A percentile compares a stretch with the other conserved stretches of the same genome.
phyloP scores from a whole-genome alignment of 352 stramenopile species.

The Pythium oligandrum region DNA sequence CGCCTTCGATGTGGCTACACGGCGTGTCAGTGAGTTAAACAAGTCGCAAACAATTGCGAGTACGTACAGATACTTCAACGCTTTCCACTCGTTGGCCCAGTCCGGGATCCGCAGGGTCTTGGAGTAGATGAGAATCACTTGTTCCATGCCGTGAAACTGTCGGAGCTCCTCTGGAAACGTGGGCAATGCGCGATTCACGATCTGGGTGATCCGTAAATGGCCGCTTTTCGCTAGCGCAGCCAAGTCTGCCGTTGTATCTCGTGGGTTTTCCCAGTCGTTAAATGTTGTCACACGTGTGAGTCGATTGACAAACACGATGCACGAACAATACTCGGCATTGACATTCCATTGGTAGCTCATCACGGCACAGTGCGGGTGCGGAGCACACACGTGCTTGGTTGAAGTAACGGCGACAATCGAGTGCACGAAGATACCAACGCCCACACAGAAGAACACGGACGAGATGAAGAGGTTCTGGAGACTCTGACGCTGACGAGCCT shows the following conservation, averaged over 20 bases:
- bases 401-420: constrained; percentile 3
- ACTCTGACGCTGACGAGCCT: too few relatives aligned
- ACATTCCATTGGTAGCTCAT: constrained; percentile 6
- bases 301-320: constrained; percentile 2
- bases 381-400: constrained; percentile 1
- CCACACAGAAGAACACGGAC: constrained; percentile 6
- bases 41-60: not conserved
- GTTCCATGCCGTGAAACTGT: not conserved
- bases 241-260: not conserved
- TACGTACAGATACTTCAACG: constrained; percentile 1
- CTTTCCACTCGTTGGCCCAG: constrained; percentile 2
- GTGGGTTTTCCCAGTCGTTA: constrained; percentile 1
- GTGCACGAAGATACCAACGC: constrained; percentile 8
- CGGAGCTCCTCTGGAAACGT: not conserved
- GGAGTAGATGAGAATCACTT: constrained; percentile 11
- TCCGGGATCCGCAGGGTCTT: constrained; percentile 1
- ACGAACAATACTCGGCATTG: not conserved
- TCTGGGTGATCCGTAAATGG: not conserved
- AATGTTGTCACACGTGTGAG: not conserved
- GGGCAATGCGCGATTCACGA: constrained; percentile 4
- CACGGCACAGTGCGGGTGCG: constrained; percentile 9
- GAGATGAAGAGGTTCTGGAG: constrained; percentile 8
- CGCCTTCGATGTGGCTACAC: too few relatives aligned
- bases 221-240: not conserved
- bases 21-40: too few relatives aligned